Evolutionary conservation across 768 basidiomycete genomes (phyloP), one percentile per base, ranked within the genome.

Genomic region (Mycena belliarum): DNA sequence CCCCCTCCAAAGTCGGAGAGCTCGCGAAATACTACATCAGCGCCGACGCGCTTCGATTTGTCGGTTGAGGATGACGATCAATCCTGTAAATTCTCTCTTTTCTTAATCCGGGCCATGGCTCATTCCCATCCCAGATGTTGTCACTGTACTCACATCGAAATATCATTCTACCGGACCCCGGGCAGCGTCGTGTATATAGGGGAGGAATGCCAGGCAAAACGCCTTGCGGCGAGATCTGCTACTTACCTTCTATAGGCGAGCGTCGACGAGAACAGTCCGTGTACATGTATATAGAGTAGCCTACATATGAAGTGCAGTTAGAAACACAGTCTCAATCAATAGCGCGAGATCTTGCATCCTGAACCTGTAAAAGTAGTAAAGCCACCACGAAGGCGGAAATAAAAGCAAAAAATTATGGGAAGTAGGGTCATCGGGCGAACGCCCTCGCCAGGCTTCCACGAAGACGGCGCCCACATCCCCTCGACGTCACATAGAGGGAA

Each of bases 11-110:
- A 58, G 78, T 81, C 6, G 89, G 87, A 55, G 89, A 89, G 66
- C 82, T 89, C 0, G 88, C 88, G 10, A 92, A 89, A 69, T 93
- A 93, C 68, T 93, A 88, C 66, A 77, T 94, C 53, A 84, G 84
- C 57, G 84, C 89, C 12, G 91, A 93, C 70, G 82, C 88, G 5
- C 73, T 93, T 70, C 81, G 91, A 68, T 92, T 94, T 63, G 91
- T 94, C 58, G 91, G 92, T 35, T 91, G 55, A 60, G 29, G 15
- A 48, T 21, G 15, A 32, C 38, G 21, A 47, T 23, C 32, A 52
- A 47, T 41, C n/a, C n/a, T n/a, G 57, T 52, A 42, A 33, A 28
- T 57, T 49, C 26, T 20, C 10, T 15, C 5, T 41, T 11, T n/a
- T 40, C 14, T n/a, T 23, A 38, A 21, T 2, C 15, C 16, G 21